Conservation (phyloP, 257 asterid genomes). For the Oldenlandia corymbosa region DNA sequence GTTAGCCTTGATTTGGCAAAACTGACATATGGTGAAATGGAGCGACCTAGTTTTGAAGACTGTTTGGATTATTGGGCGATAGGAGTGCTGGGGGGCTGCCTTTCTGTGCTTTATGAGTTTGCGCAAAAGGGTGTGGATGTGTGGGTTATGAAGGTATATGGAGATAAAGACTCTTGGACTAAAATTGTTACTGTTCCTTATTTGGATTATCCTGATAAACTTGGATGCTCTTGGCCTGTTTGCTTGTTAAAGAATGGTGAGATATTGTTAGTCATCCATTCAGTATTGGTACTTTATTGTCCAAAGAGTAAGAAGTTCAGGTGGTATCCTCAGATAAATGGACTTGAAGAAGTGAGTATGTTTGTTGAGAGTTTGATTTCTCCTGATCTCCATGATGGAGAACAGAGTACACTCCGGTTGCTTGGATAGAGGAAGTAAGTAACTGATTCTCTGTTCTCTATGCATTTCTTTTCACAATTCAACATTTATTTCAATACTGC, state of each 20-base stretch:
- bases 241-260: constrained; percentile 34
- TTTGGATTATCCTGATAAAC: constrained; percentile 25
- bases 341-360: constrained; percentile 3
- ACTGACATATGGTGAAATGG: constrained; percentile 31
- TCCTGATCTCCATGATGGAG: constrained; percentile 1
- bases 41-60: constrained; percentile 28
- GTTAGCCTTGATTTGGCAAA: constrained; percentile 37
- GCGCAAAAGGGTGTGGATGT: constrained; percentile 21
- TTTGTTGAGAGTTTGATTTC: constrained; percentile 41
- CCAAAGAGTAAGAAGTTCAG: constrained; percentile 23
- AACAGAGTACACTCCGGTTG: not conserved
- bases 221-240: constrained; percentile 18
- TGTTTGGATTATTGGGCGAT: constrained; percentile 17
- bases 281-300: constrained; percentile 27
- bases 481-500: not conserved
- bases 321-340: constrained; percentile 28
- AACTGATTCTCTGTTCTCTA: not conserved
- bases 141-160: constrained; percentile 44
- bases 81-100: constrained; percentile 27
- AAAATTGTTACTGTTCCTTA: too few species aligned
- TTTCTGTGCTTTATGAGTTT: constrained; percentile 36
- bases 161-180: constrained; percentile 32
- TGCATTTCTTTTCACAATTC: not conserved
- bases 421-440: not conserved
- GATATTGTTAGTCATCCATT: constrained; percentile 31